Percentiles rank a stretch among this genome's conserved stretches.
These are phyloP conservation scores for Balakata baccata DNA, from an alignment of 345 rosid species.

Conservation along the genomic window DNA sequence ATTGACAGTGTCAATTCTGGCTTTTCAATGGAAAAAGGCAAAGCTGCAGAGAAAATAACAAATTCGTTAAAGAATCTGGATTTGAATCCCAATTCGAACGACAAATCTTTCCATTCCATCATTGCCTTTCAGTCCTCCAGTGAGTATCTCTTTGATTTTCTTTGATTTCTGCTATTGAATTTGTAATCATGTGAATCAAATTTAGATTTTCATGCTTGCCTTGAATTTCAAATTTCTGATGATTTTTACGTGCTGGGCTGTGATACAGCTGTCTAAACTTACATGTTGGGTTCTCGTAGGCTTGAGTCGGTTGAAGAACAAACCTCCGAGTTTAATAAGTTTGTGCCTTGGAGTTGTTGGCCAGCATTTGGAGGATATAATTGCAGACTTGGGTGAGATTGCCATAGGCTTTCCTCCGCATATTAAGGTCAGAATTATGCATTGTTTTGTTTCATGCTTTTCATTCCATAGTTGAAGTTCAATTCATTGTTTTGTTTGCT, in stretches of 20 bases:
- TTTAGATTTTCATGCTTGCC: not conserved
- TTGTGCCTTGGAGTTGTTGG: conserved; percentile 85
- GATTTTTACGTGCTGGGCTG: not conserved
- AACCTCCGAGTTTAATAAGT: conserved; percentile 60
- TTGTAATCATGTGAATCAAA: not conserved
- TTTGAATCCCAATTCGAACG: conserved; percentile 30
- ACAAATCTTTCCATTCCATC: conserved; percentile 19
- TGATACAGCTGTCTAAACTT: not conserved
- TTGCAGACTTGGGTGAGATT: conserved; percentile 58
- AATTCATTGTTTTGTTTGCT: not conserved
- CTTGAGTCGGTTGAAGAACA: conserved; percentile 30
- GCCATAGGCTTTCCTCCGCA: conserved; percentile 53
- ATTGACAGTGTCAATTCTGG: not conserved
- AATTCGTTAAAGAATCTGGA: conserved; percentile 42
- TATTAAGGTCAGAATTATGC: conserved; percentile 52
- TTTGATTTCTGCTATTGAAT: not conserved
- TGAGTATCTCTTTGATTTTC: conserved; percentile 22
- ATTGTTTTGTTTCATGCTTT: not conserved
- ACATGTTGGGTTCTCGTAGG: conserved; percentile 31
- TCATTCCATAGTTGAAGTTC: not conserved
- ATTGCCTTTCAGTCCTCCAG: conserved; percentile 37
- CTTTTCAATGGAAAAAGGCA: conserved; percentile 40
- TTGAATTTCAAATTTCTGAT: not conserved
- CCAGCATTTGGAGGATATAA: conserved; percentile 69
- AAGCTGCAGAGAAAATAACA: conserved; percentile 27